A percentile compares a stretch with the other conserved stretches of the same genome.
phyloP scores from a whole-genome alignment of 139 green algal species.

The Micractinium conductrix region DNA sequence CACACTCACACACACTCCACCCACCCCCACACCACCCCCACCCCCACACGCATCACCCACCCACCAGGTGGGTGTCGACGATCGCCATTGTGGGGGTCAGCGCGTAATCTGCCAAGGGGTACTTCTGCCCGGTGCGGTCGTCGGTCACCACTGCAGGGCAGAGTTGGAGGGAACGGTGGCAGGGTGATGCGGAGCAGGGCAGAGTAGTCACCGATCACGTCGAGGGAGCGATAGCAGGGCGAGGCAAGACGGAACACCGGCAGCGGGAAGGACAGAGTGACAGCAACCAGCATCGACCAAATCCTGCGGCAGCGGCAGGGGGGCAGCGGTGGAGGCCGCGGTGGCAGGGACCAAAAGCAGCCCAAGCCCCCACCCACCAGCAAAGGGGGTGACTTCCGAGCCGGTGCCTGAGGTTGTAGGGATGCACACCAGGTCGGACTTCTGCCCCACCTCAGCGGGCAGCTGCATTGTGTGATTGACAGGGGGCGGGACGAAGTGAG shows the following conservation, averaged over 20 bases:
- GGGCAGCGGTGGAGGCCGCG: too few species aligned
- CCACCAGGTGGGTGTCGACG: slow-evolving; percentile 47
- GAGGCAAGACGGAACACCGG: too few species aligned
- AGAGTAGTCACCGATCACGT: too few species aligned
- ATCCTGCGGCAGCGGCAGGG: too few species aligned
- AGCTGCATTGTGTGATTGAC: neutral
- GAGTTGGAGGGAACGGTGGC: neutral
- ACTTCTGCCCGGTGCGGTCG: slow-evolving; percentile 63
- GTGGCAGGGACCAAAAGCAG: too few species aligned
- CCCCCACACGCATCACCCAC: neutral
- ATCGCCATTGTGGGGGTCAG: slow-evolving; percentile 62
- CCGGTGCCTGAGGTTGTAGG: slow-evolving; percentile 75
- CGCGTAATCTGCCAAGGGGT: slow-evolving; percentile 59
- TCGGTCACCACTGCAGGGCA: slow-evolving; percentile 68
- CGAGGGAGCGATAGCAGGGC: too few species aligned
- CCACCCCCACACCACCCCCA: too few species aligned
- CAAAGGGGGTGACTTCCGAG: slow-evolving; percentile 74
- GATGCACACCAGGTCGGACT: slow-evolving; percentile 48
- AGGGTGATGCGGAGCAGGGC: too few species aligned
- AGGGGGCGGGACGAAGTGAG: slow-evolving; percentile 47
- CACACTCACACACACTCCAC: too few species aligned
- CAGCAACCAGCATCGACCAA: too few species aligned
- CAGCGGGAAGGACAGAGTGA: too few species aligned
- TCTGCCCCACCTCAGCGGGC: slow-evolving; percentile 55
- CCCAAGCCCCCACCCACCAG: too few species aligned